phyloP scores from a whole-genome alignment of 331 rosid genomes.

The Pyrus hybrid region DNA sequence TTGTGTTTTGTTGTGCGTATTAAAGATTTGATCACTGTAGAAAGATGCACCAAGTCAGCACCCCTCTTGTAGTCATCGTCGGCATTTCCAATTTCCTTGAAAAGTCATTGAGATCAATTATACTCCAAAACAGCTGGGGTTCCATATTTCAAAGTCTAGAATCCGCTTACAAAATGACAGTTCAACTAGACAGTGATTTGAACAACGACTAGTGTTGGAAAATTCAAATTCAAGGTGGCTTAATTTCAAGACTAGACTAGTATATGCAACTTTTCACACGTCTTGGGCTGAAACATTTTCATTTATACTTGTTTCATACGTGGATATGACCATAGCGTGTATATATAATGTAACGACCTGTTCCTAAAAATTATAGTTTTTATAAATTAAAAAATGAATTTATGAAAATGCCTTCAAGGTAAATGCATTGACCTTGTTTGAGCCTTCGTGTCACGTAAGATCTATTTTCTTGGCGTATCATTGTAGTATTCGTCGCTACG shows the following conservation, averaged over 20 bases:
- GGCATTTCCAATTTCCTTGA: not conserved
- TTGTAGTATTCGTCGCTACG: too few relatives aligned
- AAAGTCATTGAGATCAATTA: not conserved
- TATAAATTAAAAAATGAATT: too few relatives aligned
- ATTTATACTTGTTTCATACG: too few relatives aligned
- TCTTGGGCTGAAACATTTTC: not conserved
- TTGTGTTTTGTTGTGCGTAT: not conserved
- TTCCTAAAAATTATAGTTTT: too few relatives aligned
- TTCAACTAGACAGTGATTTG: too few relatives aligned
- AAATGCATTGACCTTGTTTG: too few relatives aligned
- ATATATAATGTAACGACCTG: too few relatives aligned
- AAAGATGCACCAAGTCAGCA: not conserved
- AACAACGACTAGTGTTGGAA: not conserved
- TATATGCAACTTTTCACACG: too few relatives aligned
- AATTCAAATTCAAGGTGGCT: not conserved
- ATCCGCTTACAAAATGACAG: not conserved
- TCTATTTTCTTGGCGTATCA: too few relatives aligned
- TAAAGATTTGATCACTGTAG: not conserved
- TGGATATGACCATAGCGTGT: too few relatives aligned
- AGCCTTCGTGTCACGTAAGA: too few relatives aligned
- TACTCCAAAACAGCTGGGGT: not conserved
- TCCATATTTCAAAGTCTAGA: not conserved
- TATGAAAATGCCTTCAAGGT: too few relatives aligned
- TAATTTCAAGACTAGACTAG: not conserved
- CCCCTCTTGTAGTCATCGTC: not conserved